A percentile compares a stretch with the other conserved stretches of the same genome.
These are phyloP conservation scores for Sodiomyces alkalinus DNA, from an alignment of 2,329 filamentous ascomycete species.

Conservation along the genomic window DNA sequence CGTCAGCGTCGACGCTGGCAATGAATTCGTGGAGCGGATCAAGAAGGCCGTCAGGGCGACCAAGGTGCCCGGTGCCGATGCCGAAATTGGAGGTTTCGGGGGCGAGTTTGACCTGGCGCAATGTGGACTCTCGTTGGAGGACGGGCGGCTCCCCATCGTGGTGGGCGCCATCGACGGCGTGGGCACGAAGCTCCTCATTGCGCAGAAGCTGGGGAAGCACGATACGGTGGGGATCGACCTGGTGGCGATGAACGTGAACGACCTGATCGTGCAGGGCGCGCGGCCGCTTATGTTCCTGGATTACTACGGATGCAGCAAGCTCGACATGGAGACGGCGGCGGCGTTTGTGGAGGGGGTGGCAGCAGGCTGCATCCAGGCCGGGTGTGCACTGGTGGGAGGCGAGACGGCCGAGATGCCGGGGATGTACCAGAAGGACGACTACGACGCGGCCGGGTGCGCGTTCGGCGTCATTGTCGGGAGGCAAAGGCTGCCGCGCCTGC, in stretches of 20 bases:
- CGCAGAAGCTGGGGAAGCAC: conserved; percentile 78
- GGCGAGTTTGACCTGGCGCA: conserved; percentile 65
- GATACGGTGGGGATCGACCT: conserved; percentile 92
- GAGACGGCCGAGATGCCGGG: conserved; percentile 98
- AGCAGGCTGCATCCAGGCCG: conserved; percentile 67
- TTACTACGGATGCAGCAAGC: conserved; percentile 87
- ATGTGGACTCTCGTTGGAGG: conserved; percentile 35
- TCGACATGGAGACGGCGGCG: conserved; percentile 63
- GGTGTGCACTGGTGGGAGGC: conserved; percentile 85
- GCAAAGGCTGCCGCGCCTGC: conserved; percentile 58
- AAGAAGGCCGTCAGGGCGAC: conserved; percentile 81
- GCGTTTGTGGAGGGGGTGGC: conserved; percentile 88
- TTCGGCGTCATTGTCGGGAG: conserved; percentile 64
- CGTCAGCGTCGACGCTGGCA: conserved; percentile 88
- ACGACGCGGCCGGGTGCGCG: conserved; percentile 83
- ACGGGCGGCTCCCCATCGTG: conserved; percentile 50
- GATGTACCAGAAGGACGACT: conserved; percentile 77
- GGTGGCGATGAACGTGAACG: conserved; percentile 98
- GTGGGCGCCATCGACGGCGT: conserved; percentile 95
- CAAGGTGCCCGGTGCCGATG: conserved; percentile 71
- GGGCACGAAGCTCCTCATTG: conserved; percentile 93
- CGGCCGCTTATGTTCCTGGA: conserved; percentile 94
- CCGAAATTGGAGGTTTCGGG: conserved; percentile 89
- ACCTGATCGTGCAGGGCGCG: conserved; percentile 88
- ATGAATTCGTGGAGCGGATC: conserved; percentile 82